Base-by-base conservation (phyloP, 306 rosid genomes). In the Hippophae rhamnoides region DNA sequence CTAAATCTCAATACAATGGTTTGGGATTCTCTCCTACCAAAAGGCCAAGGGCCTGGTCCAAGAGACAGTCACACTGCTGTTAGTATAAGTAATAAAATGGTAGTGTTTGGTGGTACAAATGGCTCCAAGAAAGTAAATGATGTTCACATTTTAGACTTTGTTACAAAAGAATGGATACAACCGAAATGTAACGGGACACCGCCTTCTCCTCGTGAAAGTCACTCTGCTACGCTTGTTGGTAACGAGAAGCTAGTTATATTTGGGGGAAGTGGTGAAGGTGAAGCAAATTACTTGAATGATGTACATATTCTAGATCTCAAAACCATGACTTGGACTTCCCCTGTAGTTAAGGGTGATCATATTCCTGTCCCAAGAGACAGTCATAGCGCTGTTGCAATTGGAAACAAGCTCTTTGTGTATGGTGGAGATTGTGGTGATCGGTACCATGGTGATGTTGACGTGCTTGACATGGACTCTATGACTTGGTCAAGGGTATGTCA, bases 181-280 rank as follows among this genome's bases (percentile, higher is more conserved):
- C 96, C 86, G 12, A 81, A 75, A 69, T 88, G 90, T 71, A 67
- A 74, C 41, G 99, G 99, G 47, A 72, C 63, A 46, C 82, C 90
- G 14, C 99, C 99, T 53, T 75, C 90, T 10, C 95, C 99, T 9
- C 78, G 99, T 5, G 99, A 92, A 70, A 92, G 99, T 53, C 99
- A 92, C 69, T 76, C 85, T 13, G 93, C 90, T 49, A 92, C 95
- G 2, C 86, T 88, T 5, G 74, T 92, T 57, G 80, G 87, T 11
- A 76, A 74, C 4, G 88, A 85, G 47, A 84, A 78, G 60, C 31
- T 92, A 52, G 93, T 86, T 55, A 63, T 92, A 13, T 92, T 92
- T 63, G 99, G 99, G 56, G 99, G 99, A 26, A 88, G 96, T 73
- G 99, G 99, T 47, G 96, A 88, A 76, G 96, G 96, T 12, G 86